phyloP scores from a whole-genome alignment of 192 early-diverging fungal species.

The Paraglomus occultum region DNA sequence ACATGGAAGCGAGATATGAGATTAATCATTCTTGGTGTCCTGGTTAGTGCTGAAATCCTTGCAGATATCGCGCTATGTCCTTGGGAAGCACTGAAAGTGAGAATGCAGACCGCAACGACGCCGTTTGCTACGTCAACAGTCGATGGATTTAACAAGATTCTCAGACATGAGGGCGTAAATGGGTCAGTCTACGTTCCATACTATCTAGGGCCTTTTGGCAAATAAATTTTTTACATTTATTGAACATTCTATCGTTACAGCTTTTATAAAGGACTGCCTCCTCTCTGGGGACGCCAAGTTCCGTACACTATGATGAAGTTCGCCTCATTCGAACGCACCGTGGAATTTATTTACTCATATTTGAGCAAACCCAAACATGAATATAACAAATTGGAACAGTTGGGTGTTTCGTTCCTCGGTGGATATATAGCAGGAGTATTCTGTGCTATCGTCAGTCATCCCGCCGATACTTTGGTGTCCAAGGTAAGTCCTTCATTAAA shows the following conservation, averaged over 20 bases:
- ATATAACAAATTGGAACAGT: constrained; percentile 70
- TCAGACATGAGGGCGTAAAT: constrained; percentile 57
- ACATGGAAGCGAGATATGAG: background rate
- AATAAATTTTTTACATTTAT: background rate
- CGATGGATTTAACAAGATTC: constrained; percentile 63
- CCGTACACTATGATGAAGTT: constrained; percentile 89
- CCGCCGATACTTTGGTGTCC: constrained; percentile 80
- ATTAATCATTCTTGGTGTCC: background rate
- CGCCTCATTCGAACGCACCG: constrained; percentile 77
- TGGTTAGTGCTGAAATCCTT: constrained; percentile 72
- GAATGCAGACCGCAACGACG: constrained; percentile 77
- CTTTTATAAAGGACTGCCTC: constrained; percentile 68
- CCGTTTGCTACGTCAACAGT: constrained; percentile 69
- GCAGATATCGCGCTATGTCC: constrained; percentile 85
- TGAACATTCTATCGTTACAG: background rate
- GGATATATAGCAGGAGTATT: constrained; percentile 89
- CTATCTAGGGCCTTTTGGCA: constrained; percentile 32
- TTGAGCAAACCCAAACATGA: constrained; percentile 64
- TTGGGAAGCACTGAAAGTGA: constrained; percentile 83
- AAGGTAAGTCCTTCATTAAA: constrained; percentile 33
- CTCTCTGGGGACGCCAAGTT: constrained; percentile 78
- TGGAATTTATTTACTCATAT: constrained; percentile 65
- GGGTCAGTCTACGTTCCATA: constrained; percentile 36
- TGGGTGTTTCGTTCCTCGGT: constrained; percentile 77
- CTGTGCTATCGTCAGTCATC: constrained; percentile 88